Conservation (phyloP, 371 early-diverging fungal genomes). For the Batkoa obscura region DNA sequence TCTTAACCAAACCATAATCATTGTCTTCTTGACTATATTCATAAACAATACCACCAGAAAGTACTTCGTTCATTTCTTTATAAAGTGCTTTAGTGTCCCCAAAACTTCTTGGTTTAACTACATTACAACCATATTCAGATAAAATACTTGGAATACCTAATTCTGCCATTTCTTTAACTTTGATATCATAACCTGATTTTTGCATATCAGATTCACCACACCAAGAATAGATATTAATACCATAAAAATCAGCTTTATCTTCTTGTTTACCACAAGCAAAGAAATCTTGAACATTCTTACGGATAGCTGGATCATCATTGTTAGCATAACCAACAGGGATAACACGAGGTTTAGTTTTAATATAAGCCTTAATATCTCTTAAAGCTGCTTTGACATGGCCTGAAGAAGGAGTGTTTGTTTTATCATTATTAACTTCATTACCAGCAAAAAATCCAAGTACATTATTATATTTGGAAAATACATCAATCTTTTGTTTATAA, state of each 20-base stretch:
- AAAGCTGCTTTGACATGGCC: slow-evolving; percentile 52
- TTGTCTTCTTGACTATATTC: slow-evolving; percentile 65
- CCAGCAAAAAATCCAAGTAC: slow-evolving; percentile 53
- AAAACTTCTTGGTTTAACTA: slow-evolving; percentile 28
- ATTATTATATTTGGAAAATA: slow-evolving; percentile 41
- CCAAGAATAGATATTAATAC: slow-evolving; percentile 46
- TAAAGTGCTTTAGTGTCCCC: slow-evolving; percentile 31
- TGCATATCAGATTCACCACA: slow-evolving; percentile 32
- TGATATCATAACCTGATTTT: slow-evolving; percentile 34
- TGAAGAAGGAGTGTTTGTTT: slow-evolving; percentile 38
- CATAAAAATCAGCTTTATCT: slow-evolving; percentile 49
- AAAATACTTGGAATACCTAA: slow-evolving; percentile 39
- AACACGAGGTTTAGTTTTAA: slow-evolving; percentile 19
- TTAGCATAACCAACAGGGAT: slow-evolving; percentile 69
- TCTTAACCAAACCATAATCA: slow-evolving; percentile 45
- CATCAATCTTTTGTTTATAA: slow-evolving; percentile 36
- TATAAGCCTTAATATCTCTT: slow-evolving; percentile 38
- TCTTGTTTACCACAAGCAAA: slow-evolving; percentile 50
- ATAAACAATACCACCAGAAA: slow-evolving; percentile 67
- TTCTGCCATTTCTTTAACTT: slow-evolving; percentile 23
- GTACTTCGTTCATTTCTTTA: slow-evolving; percentile 40
- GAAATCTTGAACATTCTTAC: slow-evolving; percentile 40
- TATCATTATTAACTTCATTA: slow-evolving; percentile 60
- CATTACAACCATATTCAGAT: slow-evolving; percentile 44
- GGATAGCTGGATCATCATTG: slow-evolving; percentile 51